A percentile compares a stretch with the other conserved stretches of the same genome.
Evolutionary conservation across 108 stramenopile species (phyloP).

Genomic region (Nitzschia sp.): DNA sequence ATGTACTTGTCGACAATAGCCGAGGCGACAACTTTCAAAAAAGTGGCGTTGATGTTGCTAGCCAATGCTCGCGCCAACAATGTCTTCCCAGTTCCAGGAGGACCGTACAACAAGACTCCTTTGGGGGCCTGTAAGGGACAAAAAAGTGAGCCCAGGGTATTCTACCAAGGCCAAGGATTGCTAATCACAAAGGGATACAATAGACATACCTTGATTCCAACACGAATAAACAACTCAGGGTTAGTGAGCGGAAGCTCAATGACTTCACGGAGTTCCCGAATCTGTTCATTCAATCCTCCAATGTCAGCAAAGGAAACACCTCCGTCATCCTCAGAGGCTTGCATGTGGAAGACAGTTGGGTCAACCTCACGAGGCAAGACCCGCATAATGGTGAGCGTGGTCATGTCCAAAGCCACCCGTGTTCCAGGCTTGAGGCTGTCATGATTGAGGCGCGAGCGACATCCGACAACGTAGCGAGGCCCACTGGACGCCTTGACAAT

Average conservation of each 20-base stretch:
- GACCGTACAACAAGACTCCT: conserved; percentile 89
- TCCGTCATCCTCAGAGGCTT: conserved; percentile 88
- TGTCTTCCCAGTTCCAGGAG: conserved; percentile 95
- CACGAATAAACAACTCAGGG: conserved; percentile 95
- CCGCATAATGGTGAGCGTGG: conserved; percentile 99
- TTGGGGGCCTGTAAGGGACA: conserved; percentile 63
- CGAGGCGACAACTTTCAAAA: conserved; percentile 96
- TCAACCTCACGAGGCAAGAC: conserved; percentile 97
- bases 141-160: background rate
- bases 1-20: conserved; percentile 99
- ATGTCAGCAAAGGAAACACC: conserved; percentile 92
- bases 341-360: conserved; percentile 99
- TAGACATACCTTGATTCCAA: conserved; percentile 93
- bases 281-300: conserved; percentile 96
- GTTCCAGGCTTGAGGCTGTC: conserved; percentile 91
- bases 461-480: conserved; percentile 97
- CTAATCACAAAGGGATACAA: background rate
- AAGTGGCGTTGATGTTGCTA: conserved; percentile 95
- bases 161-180: background rate
- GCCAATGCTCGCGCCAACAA: conserved; percentile 93
- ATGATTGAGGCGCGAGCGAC: conserved; percentile 88
- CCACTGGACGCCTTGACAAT: conserved; percentile 97
- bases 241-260: conserved; percentile 99
- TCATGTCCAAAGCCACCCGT: conserved; percentile 97
- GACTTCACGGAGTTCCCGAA: conserved; percentile 95